Evolutionary conservation across 148 eudicot species (phyloP).

Genomic region (Rhododendron griersonianum): DNA sequence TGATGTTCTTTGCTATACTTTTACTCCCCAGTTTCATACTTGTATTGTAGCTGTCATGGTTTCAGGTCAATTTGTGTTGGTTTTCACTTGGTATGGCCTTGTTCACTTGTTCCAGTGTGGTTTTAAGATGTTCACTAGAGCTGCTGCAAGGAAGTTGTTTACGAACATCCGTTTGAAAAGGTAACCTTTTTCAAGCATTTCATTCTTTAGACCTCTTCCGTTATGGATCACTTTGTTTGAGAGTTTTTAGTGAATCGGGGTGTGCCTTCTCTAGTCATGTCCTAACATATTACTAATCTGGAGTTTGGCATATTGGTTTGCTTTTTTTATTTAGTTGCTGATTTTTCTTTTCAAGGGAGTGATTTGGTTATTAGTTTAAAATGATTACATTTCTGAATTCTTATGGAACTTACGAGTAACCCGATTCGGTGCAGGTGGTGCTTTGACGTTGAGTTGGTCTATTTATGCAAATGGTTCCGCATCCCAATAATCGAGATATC

Average conservation of each 20-base stretch:
- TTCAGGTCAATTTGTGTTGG: background rate
- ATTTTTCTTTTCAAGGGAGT: too few species aligned
- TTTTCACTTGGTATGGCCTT: conserved; percentile 4
- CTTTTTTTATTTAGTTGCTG: background rate
- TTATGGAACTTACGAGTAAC: background rate
- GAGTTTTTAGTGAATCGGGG: background rate
- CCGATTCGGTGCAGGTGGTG: conserved; percentile 70
- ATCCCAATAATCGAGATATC: conserved; percentile 30
- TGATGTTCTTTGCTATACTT: conserved; percentile 14
- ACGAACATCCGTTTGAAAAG: conserved; percentile 79
- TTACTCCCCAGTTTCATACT: background rate
- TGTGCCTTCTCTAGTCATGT: background rate
- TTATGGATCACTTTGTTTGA: background rate
- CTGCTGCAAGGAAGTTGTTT: conserved; percentile 85
- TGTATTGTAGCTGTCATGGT: background rate
- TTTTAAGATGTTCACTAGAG: conserved; percentile 98
- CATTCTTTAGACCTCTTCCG: background rate
- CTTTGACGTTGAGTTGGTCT: conserved; percentile 88
- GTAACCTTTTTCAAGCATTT: conserved; percentile 28
- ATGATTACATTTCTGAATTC: background rate
- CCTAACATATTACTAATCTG: background rate
- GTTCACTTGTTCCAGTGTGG: conserved; percentile 72
- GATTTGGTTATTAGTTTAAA: background rate
- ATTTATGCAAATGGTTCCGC: conserved; percentile 71
- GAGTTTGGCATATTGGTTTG: background rate